Evolutionary conservation across 495 filamentous ascomycete genomes (phyloP).

Genomic region (Chlorociboria aeruginascens): DNA sequence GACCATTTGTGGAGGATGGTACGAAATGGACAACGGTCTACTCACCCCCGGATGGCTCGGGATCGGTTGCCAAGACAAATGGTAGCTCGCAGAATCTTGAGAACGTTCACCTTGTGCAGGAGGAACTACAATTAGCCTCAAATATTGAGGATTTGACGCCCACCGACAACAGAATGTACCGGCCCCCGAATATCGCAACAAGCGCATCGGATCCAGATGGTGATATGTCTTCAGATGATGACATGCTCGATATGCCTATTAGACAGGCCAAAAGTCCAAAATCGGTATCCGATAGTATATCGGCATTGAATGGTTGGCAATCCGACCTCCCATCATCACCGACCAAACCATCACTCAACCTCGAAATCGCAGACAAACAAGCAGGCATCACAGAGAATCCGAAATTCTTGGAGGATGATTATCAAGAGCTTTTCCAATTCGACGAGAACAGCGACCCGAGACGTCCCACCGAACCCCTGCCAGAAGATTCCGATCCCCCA

Average conservation of each 20-base stretch:
- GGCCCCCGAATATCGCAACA: background rate
- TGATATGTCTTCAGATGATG: constrained; percentile 13
- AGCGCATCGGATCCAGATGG: constrained; percentile 1
- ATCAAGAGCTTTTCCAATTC: constrained; percentile 15
- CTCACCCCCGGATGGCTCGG: constrained; percentile 16
- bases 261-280: constrained; percentile 18
- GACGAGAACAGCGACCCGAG: constrained; percentile 7
- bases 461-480: background rate
- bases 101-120: background rate
- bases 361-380: constrained; percentile 2
- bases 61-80: constrained; percentile 7
- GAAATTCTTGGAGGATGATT: constrained; percentile 8
- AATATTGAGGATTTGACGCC: background rate
- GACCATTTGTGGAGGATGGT: constrained; percentile 19
- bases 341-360: background rate
- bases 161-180: background rate
- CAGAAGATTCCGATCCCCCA: background rate
- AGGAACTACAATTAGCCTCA: background rate
- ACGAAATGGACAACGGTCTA: constrained; percentile 22
- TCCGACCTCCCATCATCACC: background rate
- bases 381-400: constrained; percentile 1
- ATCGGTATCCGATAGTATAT: constrained; percentile 5
- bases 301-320: background rate
- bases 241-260: constrained; percentile 22
- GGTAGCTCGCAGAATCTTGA: background rate